A percentile compares a stretch with the other conserved stretches of the same genome.
Evolutionary conservation across 1,139 yeast genomes (phyloP).

Genomic region (Fermentozyma sake): DNA sequence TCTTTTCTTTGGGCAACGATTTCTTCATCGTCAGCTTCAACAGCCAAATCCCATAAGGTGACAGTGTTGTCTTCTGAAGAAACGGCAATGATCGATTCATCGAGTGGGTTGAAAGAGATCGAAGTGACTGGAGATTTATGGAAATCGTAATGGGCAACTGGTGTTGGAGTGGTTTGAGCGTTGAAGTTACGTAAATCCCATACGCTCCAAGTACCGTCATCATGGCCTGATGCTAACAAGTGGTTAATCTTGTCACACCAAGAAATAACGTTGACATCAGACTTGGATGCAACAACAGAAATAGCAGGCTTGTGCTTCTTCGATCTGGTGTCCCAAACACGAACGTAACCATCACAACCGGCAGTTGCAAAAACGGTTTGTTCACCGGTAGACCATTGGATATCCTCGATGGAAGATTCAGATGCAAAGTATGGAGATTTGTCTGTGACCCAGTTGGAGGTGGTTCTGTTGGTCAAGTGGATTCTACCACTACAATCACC

Average conservation of each 20-base stretch:
- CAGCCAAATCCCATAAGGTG: constrained; percentile 95
- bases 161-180: constrained; percentile 53
- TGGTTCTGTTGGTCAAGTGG: constrained; percentile 70
- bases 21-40: constrained; percentile 95
- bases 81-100: constrained; percentile 92
- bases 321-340: constrained; percentile 96
- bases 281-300: constrained; percentile 72
- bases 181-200: constrained; percentile 94
- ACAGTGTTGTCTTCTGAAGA: constrained; percentile 96
- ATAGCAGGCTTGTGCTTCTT: constrained; percentile 89
- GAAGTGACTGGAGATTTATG: constrained; percentile 92
- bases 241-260: constrained; percentile 91
- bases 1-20: constrained; percentile 72
- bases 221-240: constrained; percentile 92
- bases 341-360: constrained; percentile 85
- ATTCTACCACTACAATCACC: constrained; percentile 90
- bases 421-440: constrained; percentile 71
- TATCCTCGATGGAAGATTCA: constrained; percentile 83
- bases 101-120: constrained; percentile 90
- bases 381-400: constrained; percentile 95
- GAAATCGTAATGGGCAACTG: constrained; percentile 92
- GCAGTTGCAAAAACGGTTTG: constrained; percentile 90
- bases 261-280: constrained; percentile 92
- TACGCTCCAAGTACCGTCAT: constrained; percentile 95
- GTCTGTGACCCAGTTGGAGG: constrained; percentile 80